Evolutionary conservation across 768 basidiomycete species (phyloP), one percentile per base, ranked within the genome.

Genomic region (Leccinum imitatum): DNA sequence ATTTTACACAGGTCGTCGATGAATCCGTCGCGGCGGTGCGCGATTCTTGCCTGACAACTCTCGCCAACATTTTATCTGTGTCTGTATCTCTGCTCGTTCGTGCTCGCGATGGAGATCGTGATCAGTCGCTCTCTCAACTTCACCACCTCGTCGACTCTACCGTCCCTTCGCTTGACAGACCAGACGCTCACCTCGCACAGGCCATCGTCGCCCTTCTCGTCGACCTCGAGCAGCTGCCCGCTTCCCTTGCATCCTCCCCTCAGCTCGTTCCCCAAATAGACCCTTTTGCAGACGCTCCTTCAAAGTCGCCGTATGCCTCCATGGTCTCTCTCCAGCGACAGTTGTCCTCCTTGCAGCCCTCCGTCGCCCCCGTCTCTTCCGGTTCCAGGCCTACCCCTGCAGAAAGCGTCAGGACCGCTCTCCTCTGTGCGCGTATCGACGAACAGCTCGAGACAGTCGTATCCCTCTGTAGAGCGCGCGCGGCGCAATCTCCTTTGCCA

Each of bases 391-490:
- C 56, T 21, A 60, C 81, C 21, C 84, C 85, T 3, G 77, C 77
- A 13, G 75, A 80, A 37, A 78, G 69, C 10, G 83, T 89, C 2
- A 86, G 89, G 67, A 75, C 80, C 1, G 80, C 87, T 1, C 77
- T 92, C 13, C 75, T 95, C 0, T 95, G 92, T 91, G 76, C 83
- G 3, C 79, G 82, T 35, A 86, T 94, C 31, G 90, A 92, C 64
- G 79, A 84, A 54, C 83, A 92, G 53, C 80, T 93, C 3, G 92
- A 92, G 64, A 76, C 74, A 15, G 83, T 94, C 15, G 78, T 87
- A 0, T 72, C 80, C 3, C 78, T 93, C 68, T 91, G 89, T 70
- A 84, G 80, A 63, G 82, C 84, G 58, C 85, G 85, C 19, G 78
- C 82, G 70, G 23, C 33, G 6, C 35, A 81, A 30, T 51, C 58